A percentile compares a stretch with the other conserved stretches of the same genome.
phyloP scores from a whole-genome alignment of 176 grass and related monocot species.

The Aegilops longissima region DNA sequence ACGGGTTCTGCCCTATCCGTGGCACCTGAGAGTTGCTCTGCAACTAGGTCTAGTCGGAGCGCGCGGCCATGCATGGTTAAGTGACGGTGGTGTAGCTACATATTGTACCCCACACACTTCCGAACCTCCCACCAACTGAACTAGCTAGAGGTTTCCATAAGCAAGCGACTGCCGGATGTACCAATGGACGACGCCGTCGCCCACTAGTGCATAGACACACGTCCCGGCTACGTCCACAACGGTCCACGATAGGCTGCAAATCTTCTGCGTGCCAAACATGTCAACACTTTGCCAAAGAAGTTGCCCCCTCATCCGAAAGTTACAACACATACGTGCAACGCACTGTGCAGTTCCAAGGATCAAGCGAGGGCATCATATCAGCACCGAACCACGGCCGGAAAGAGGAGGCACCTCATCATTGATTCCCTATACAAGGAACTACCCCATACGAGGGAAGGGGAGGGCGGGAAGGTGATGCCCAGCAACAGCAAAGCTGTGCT shows the following conservation, averaged over 20 bases:
- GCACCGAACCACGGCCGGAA: slow-evolving; percentile 22
- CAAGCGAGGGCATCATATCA: slow-evolving; percentile 31
- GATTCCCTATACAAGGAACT: slow-evolving; percentile 33
- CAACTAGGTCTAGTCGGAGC: background rate
- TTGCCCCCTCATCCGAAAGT: slow-evolving; percentile 18
- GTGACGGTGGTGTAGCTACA: background rate
- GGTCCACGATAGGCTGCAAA: background rate
- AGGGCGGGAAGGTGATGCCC: slow-evolving; percentile 11
- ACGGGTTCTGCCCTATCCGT: no score
- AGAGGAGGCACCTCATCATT: slow-evolving; percentile 2
- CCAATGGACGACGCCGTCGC: background rate
- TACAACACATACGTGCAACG: slow-evolving; percentile 15
- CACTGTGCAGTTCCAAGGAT: slow-evolving; percentile 32
- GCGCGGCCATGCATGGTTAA: background rate
- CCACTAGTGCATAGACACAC: background rate
- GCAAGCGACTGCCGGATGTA: background rate
- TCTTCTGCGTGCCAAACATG: slow-evolving; percentile 5
- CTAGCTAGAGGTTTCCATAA: background rate
- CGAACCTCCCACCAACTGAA: background rate
- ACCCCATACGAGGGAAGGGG: slow-evolving; percentile 23
- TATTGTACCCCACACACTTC: background rate
- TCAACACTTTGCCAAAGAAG: slow-evolving; percentile 20
- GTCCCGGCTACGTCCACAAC: background rate
- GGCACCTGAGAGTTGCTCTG: background rate
- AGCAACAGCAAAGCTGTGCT: slow-evolving; percentile 31